Conservation (phyloP, 768 basidiomycete species). For the Cyclocybe cylindracea region DNA sequence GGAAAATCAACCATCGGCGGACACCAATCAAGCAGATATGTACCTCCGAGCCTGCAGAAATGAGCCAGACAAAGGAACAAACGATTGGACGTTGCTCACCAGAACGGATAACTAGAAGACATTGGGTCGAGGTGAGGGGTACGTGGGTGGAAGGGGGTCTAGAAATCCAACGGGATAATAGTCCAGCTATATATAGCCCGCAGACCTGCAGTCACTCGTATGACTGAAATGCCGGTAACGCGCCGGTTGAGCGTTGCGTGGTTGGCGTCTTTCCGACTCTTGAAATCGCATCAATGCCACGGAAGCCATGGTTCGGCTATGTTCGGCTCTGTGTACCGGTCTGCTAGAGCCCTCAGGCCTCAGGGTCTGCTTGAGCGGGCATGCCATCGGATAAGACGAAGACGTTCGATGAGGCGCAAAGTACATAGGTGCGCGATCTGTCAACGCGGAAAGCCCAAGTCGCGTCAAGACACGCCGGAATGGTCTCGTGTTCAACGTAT, state of each 20-base stretch:
- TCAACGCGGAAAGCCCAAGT: too few relatives aligned
- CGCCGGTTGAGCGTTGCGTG: neutral
- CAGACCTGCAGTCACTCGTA: neutral
- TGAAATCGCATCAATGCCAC: too few relatives aligned
- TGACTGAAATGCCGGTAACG: neutral
- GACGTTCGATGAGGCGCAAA: too few relatives aligned
- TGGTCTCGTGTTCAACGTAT: too few relatives aligned
- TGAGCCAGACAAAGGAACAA: constrained; percentile 5
- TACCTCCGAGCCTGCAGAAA: constrained; percentile 62
- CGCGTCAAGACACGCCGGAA: too few relatives aligned
- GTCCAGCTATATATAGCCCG: constrained; percentile 4
- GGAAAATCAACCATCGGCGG: constrained; percentile 10
- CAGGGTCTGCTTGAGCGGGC: too few relatives aligned
- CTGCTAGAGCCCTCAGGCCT: too few relatives aligned
- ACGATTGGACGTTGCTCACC: constrained; percentile 31
- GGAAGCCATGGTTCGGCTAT: constrained; percentile 4
- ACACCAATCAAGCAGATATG: constrained; percentile 10
- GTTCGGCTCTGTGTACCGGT: constrained; percentile 1
- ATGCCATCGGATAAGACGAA: too few relatives aligned
- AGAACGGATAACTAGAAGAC: constrained; percentile 49
- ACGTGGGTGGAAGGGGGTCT: neutral
- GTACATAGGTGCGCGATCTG: too few relatives aligned
- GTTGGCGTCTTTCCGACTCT: too few relatives aligned
- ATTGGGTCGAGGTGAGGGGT: constrained; percentile 18
- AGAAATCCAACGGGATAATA: neutral